Base-by-base conservation (phyloP, 331 rosid genomes). In the Quercus tomentella region DNA sequence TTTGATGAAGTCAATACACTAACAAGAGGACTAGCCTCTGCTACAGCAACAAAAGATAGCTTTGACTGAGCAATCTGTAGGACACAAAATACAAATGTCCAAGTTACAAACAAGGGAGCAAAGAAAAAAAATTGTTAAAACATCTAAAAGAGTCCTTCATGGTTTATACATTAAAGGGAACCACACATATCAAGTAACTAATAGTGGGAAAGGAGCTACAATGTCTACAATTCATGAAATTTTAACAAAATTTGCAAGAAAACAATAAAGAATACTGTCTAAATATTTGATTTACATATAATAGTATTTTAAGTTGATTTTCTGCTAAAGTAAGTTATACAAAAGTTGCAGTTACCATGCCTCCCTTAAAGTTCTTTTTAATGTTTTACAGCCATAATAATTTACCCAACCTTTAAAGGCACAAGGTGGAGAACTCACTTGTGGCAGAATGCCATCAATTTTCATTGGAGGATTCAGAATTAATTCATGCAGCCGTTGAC, bases 401-500 rank as follows among this genome's bases (percentile, higher is more conserved):
- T 56, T 49, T 28, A n/a, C 25, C 31, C 23, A 62, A 49, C 68
- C 17, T 60, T 17, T 30, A 23, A 68, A 58, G 2, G 70, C 43
- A 78, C 15, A 63, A 82, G 73, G 73, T 45, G 55, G 68, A 67
- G 58, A 76, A 82, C 97, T 91, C 90, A 95, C 98, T 71, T 75
- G 86, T 75, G 81, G 91, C 82, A 83, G 35, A 77, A 92, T 85
- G 76, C 78, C 87, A 67, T 81, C 74, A 69, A 92, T 73, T 65
- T 82, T 82, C 66, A 77, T 57, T 20, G 97, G 88, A 79, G 95
- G 91, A 76, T 91, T 90, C 83, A 91, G 83, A 79, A 86, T 78
- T 96, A 95, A 90, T 82, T 90, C 92, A 84, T 95, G 96, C 72
- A 92, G 90, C 80, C 97, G 87, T 73, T 92, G 98, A 84, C 94